Percentiles rank a stretch among this genome's conserved stretches.
These are phyloP conservation scores for Camellia japonica DNA, from an alignment of 148 eudicot species.

Conservation along the genomic window DNA sequence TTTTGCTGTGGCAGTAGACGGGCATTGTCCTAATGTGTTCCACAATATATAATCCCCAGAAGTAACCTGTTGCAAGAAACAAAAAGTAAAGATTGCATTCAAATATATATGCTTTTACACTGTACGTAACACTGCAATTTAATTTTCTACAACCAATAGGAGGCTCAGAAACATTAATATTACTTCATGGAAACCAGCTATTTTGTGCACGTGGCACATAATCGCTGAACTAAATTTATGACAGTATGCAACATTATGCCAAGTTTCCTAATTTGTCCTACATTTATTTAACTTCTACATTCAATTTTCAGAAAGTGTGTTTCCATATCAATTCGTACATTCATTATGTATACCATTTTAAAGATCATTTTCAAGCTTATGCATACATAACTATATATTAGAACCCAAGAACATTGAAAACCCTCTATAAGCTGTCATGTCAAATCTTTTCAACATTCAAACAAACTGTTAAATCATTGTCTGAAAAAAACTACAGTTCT, in stretches of 20 bases:
- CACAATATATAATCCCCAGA: slow-evolving; percentile 81
- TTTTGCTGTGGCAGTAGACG: slow-evolving; percentile 63
- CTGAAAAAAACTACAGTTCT: background rate
- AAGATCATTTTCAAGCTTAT: too few relatives aligned
- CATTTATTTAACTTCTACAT: background rate
- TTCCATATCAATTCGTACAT: background rate
- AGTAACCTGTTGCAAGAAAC: slow-evolving; percentile 20
- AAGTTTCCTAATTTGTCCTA: slow-evolving; percentile 1
- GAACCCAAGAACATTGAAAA: too few relatives aligned
- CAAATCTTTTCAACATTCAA: background rate
- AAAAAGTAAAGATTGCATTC: slow-evolving; percentile 8
- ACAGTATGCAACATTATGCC: background rate
- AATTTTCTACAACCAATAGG: background rate
- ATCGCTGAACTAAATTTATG: background rate
- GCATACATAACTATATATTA: too few relatives aligned
- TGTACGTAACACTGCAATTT: background rate
- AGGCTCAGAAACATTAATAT: background rate
- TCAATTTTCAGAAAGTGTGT: background rate
- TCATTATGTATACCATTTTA: too few relatives aligned
- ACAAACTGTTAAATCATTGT: background rate
- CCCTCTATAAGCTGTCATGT: too few relatives aligned
- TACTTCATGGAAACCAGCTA: background rate
- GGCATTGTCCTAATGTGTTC: slow-evolving; percentile 98
- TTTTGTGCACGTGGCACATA: background rate
- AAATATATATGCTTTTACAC: background rate